Evolutionary conservation across 306 rosid species (phyloP).

Genomic region (Cucurbita pepo): DNA sequence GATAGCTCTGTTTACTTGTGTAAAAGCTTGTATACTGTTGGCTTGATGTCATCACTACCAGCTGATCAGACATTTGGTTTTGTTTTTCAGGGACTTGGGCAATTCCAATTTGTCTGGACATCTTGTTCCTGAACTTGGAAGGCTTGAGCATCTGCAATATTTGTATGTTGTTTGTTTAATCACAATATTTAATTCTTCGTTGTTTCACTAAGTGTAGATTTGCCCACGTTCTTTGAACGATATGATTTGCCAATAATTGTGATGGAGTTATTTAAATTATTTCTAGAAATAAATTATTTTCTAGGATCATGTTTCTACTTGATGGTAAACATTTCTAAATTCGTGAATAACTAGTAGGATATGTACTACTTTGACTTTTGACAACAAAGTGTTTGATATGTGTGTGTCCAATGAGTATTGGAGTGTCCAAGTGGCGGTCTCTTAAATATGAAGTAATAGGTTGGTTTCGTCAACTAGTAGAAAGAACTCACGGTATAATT

Average conservation of each 20-base stretch:
- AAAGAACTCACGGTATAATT: not conserved
- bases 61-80: not conserved
- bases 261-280: not conserved
- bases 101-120: constrained; percentile 89
- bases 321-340: not conserved
- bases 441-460: not conserved
- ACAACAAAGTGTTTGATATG: too few relatives aligned
- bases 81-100: constrained; percentile 63
- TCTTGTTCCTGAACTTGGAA: constrained; percentile 77
- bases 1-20: too few relatives aligned
- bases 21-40: too few relatives aligned
- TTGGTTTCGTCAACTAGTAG: not conserved
- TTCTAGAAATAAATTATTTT: not conserved
- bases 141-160: constrained; percentile 74
- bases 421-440: too few relatives aligned
- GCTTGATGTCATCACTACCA: too few relatives aligned
- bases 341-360: too few relatives aligned
- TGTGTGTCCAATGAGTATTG: too few relatives aligned
- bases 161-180: constrained; percentile 29
- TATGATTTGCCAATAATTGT: not conserved
- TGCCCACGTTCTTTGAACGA: not conserved
- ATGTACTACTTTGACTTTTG: too few relatives aligned
- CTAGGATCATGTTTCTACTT: not conserved
- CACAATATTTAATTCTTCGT: too few relatives aligned
- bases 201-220: too few relatives aligned